phyloP scores from a whole-genome alignment of 2,329 filamentous ascomycete genomes.

The Hyphodiscus sp. region DNA sequence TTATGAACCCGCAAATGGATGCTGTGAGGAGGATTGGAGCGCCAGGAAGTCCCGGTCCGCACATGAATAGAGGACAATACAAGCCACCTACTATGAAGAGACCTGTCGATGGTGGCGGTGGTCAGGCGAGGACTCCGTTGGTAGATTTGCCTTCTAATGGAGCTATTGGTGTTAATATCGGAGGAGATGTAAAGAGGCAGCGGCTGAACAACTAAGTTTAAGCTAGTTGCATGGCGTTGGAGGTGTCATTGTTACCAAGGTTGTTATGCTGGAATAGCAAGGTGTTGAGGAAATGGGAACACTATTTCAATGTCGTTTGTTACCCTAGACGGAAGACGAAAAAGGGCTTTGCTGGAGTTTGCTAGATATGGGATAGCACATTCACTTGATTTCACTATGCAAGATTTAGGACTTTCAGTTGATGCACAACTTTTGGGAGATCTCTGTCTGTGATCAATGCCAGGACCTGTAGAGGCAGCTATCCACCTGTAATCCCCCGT shows the following conservation, averaged over 20 bases:
- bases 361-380: not conserved
- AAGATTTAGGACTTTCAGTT: not conserved
- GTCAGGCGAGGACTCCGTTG: constrained; percentile 19
- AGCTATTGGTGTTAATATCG: constrained; percentile 9
- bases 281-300: not conserved
- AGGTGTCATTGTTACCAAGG: not conserved
- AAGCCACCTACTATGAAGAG: constrained; percentile 48
- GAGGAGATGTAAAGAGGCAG: constrained; percentile 29
- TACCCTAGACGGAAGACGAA: not conserved
- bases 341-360: not conserved
- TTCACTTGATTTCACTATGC: not conserved
- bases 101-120: constrained; percentile 13
- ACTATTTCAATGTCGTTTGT: not conserved
- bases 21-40: constrained; percentile 52
- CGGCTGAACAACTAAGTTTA: constrained; percentile 19
- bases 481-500: not conserved
- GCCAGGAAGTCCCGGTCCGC: constrained; percentile 48
- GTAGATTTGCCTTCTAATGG: constrained; percentile 27
- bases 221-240: not conserved
- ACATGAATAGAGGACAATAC: constrained; percentile 53
- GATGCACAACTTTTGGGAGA: not conserved
- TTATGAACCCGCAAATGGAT: constrained; percentile 48
- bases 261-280: not conserved
- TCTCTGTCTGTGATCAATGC: not conserved
- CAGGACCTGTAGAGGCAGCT: not conserved